A percentile compares a stretch with the other conserved stretches of the same genome.
Evolutionary conservation across 805 yeast species (phyloP).

Genomic region (Scheffersomyces stipitis): DNA sequence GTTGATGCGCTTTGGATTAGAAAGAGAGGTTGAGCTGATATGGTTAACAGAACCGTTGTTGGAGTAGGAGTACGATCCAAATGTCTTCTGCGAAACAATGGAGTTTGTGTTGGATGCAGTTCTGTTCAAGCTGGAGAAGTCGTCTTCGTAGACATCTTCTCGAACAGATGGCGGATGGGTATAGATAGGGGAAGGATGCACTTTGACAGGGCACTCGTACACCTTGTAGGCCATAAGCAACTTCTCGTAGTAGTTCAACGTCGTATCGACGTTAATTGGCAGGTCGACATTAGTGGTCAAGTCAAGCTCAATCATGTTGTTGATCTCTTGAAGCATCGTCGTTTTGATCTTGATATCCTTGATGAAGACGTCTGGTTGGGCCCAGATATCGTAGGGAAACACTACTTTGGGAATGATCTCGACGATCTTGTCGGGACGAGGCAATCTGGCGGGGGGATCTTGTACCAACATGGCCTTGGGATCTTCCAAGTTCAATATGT

Average conservation of each 20-base stretch:
- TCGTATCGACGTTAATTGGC: conserved; percentile 12
- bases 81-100: background rate
- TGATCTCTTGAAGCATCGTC: conserved; percentile 31
- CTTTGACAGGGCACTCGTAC: conserved; percentile 19
- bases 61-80: background rate
- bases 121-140: conserved; percentile 8
- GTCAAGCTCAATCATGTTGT: conserved; percentile 26
- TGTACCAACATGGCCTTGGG: conserved; percentile 12
- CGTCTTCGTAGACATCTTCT: conserved; percentile 21
- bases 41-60: too few species aligned
- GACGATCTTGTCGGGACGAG: background rate
- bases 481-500: conserved; percentile 21
- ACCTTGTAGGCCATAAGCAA: conserved; percentile 33
- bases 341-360: conserved; percentile 32
- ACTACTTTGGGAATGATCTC: conserved; percentile 34
- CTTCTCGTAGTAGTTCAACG: conserved; percentile 29
- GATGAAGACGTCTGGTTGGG: conserved; percentile 27
- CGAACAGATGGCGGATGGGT: conserved; percentile 5
- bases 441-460: conserved; percentile 1
- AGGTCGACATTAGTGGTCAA: conserved; percentile 15
- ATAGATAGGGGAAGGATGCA: conserved; percentile 6
- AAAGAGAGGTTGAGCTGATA: background rate
- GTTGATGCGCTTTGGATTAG: conserved; percentile 2
- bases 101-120: conserved; percentile 13
- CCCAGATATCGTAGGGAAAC: conserved; percentile 40